Base-by-base conservation (phyloP, 169 alveolate species). In the Babesia caballi region DNA sequence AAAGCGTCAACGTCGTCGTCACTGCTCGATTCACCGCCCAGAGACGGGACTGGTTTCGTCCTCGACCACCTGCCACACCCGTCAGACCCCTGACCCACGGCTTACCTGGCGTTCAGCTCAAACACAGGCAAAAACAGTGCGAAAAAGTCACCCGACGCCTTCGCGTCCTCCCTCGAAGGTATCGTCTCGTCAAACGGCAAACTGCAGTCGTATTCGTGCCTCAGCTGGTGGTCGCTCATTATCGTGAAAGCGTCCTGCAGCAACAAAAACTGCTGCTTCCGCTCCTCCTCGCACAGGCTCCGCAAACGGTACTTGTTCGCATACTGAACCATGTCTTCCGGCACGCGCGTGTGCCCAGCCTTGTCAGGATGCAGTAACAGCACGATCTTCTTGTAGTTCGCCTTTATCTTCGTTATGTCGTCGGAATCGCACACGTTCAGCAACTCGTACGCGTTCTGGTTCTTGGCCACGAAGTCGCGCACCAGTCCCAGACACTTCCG, bases 221-320 rank as follows among this genome's bases (percentile, higher is more conserved):
- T 82, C 72, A 94, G 60, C 17, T 61, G 67, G n/a, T 77, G 75
- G 36, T 78, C 85, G 21, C 94, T 90, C 51, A 95, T 73, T 1
- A 94, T 90, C 19, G 96, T 95, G 83, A 93, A 95, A 5, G 98
- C 97, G 57, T 95, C 96, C 82, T 95, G 96, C 42, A 95, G 85
- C 70, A 90, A 90, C 32, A 95, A 65, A 80, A 94, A 94, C 86
- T 80, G 80, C 44, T 41, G 59, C 53, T 77, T 84, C 57, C 75
- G 82, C 50, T 84, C 89, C 60, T 88, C 90, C 35, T 57, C 74
- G 2, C 88, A 49, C 47, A 88, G 57, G 35, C 50, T 66, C 30
- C 82, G 71, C 15, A 88, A 49, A 52, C 65, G 66, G 69, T 75
- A 84, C 70, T 85, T 88, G 59, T 59, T 77, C 46, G 66, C 83